A percentile compares a stretch with the other conserved stretches of the same genome.
These are phyloP conservation scores for Cyanidiococcus yangmingshanensis DNA, from an alignment of 23 red algal species.

Conservation along the genomic window DNA sequence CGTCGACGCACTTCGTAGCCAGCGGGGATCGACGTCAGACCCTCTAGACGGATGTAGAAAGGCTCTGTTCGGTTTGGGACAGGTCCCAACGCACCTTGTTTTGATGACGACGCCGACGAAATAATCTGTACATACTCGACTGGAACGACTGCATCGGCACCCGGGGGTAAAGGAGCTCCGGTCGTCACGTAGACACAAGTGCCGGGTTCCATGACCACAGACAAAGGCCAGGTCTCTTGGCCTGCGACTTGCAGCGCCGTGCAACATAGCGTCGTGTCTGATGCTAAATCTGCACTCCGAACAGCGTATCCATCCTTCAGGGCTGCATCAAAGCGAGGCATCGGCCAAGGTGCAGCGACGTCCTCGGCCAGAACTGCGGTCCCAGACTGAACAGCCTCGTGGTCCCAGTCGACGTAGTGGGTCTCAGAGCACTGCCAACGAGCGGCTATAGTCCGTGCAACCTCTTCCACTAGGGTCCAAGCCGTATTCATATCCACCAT, in stretches of 20 bases:
- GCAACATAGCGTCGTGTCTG: background rate
- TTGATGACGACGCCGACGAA: background rate
- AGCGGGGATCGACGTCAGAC: background rate
- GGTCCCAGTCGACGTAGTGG: background rate
- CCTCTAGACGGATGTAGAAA: background rate
- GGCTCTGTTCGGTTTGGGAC: background rate
- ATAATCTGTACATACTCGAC: conserved; percentile 38
- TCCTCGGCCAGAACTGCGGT: conserved; percentile 9
- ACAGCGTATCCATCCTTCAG: conserved; percentile 50
- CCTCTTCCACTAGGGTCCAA: background rate
- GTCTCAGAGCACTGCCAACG: background rate
- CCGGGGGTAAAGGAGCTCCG: conserved; percentile 61
- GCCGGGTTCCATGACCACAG: conserved; percentile 5
- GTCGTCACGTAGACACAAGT: conserved; percentile 64
- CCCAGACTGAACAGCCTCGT: background rate
- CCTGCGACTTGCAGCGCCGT: background rate
- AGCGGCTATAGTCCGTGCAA: background rate
- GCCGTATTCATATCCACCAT: conserved; percentile 1
- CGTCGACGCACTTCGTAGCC: conserved; percentile 62
- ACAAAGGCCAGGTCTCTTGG: background rate
- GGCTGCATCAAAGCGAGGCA: conserved; percentile 22
- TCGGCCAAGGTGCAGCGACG: background rate
- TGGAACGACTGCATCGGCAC: conserved; percentile 74
- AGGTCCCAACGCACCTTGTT: too few species aligned
- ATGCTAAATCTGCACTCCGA: background rate